Evolutionary conservation across 441 rosid species (phyloP).

Genomic region (California macrophylla): DNA sequence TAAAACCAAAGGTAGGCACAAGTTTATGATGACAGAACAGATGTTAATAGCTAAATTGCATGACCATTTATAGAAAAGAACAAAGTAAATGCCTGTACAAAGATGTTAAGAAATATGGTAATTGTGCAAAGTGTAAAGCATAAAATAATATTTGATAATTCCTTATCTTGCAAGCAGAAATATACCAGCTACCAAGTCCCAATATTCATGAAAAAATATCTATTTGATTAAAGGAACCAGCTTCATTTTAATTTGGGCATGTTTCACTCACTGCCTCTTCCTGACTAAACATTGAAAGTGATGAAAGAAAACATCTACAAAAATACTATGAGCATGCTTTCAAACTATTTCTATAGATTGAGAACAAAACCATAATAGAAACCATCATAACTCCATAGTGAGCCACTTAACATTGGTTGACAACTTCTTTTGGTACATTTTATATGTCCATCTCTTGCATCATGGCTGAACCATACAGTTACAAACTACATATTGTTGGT

Average conservation of each 20-base stretch:
- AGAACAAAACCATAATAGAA: not conserved
- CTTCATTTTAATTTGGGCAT: not conserved
- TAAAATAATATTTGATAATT: not conserved
- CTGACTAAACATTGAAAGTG: not conserved
- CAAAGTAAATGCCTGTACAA: slow-evolving; percentile 8
- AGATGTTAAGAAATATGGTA: slow-evolving; percentile 4
- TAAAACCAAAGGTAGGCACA: slow-evolving; percentile 24
- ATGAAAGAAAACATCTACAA: not conserved
- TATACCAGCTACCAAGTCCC: not conserved
- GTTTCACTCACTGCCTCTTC: not conserved
- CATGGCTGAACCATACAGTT: not conserved
- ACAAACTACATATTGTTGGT: not conserved
- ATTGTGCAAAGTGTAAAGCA: slow-evolving; percentile 3
- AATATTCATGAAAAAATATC: not conserved
- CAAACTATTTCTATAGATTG: not conserved
- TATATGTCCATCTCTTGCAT: not conserved
- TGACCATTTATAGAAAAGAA: slow-evolving; percentile 18
- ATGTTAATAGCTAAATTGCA: slow-evolving; percentile 18
- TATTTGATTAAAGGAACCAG: not conserved
- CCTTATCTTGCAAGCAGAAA: not conserved
- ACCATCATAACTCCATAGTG: not conserved
- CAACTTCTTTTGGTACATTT: not conserved
- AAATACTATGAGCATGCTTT: not conserved
- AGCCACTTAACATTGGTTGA: not conserved
- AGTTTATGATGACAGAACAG: slow-evolving; percentile 24